Conservation (phyloP, 129 eudicot genomes). For the Erigeron canadensis region DNA sequence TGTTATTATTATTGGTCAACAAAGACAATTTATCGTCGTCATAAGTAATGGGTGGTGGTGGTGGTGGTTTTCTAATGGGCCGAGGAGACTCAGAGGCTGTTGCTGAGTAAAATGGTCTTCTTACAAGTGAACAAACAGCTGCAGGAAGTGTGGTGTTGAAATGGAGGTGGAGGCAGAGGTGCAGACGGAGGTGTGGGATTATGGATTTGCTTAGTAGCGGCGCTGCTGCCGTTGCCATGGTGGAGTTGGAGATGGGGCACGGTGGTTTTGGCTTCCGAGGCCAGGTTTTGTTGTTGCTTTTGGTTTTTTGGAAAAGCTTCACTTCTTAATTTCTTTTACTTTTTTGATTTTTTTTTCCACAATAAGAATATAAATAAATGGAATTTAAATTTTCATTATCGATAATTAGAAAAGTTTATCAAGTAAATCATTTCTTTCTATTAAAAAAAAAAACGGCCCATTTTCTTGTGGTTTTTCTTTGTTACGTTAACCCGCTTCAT, state of each 20-base stretch:
- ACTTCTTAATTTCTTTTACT: not conserved
- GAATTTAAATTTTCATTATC: too few species aligned
- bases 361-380: too few species aligned
- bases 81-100: conserved; percentile 43
- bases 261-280: conserved; percentile 15
- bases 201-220: conserved; percentile 43
- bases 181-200: conserved; percentile 56
- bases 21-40: conserved; percentile 5
- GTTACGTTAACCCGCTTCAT: too few species aligned
- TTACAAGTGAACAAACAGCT: conserved; percentile 35
- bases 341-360: too few species aligned
- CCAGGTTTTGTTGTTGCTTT: conserved; percentile 20
- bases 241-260: conserved; percentile 30
- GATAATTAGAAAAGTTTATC: too few species aligned
- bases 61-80: conserved; percentile 39
- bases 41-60: conserved; percentile 17
- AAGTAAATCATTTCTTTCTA: too few species aligned
- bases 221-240: conserved; percentile 64
- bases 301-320: not conserved
- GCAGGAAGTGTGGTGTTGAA: conserved; percentile 36
- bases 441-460: too few species aligned
- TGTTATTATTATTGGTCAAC: not conserved
- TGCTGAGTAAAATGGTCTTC: conserved; percentile 40
- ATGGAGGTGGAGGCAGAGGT: conserved; percentile 56
- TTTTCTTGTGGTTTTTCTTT: too few species aligned